Conservation (phyloP, 2,329 filamentous ascomycete species). For the Aphanocladium album region DNA sequence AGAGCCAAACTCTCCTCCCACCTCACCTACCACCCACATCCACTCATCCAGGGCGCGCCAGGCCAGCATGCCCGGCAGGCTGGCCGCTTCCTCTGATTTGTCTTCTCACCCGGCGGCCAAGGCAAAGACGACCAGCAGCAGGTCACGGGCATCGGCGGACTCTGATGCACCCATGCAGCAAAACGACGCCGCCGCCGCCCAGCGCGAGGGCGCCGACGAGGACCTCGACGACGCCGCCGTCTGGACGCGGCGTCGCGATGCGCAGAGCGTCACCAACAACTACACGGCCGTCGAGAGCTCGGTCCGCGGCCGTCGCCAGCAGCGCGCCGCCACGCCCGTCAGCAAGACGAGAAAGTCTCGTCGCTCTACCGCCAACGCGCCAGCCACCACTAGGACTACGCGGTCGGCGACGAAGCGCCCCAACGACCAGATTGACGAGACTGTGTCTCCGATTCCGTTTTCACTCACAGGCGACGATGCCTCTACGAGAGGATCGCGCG, state of each 20-base stretch:
- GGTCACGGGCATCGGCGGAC: constrained; percentile 13
- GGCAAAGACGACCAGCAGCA: constrained; percentile 21
- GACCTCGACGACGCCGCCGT: constrained; percentile 27
- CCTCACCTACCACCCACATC: constrained; percentile 16
- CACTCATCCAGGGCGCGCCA: constrained; percentile 18
- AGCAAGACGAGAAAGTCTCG: constrained; percentile 31
- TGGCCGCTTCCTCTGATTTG: constrained; percentile 26
- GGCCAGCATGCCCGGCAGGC: constrained; percentile 37
- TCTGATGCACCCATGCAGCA: constrained; percentile 10
- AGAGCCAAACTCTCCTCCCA: constrained; percentile 30
- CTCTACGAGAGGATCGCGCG: constrained; percentile 50
- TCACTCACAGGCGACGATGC: constrained; percentile 44
- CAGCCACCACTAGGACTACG: constrained; percentile 37
- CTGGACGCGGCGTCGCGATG: constrained; percentile 33
- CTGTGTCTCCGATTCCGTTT: constrained; percentile 47
- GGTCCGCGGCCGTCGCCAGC: constrained; percentile 27
- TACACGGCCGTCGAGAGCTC: constrained; percentile 33
- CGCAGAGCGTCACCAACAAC: constrained; percentile 35
- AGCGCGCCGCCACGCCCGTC: constrained; percentile 27
- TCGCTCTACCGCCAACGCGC: constrained; percentile 27
- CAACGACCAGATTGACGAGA: constrained; percentile 50
- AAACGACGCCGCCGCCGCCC: constrained; percentile 17
- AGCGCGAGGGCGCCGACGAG: constrained; percentile 17
- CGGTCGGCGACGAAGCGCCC: constrained; percentile 49
- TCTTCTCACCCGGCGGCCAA: constrained; percentile 26